Percentiles rank a stretch among this genome's conserved stretches.
These are phyloP conservation scores for Globisporangium middletonii DNA, from an alignment of 352 stramenopile genomes.

Conservation along the genomic window DNA sequence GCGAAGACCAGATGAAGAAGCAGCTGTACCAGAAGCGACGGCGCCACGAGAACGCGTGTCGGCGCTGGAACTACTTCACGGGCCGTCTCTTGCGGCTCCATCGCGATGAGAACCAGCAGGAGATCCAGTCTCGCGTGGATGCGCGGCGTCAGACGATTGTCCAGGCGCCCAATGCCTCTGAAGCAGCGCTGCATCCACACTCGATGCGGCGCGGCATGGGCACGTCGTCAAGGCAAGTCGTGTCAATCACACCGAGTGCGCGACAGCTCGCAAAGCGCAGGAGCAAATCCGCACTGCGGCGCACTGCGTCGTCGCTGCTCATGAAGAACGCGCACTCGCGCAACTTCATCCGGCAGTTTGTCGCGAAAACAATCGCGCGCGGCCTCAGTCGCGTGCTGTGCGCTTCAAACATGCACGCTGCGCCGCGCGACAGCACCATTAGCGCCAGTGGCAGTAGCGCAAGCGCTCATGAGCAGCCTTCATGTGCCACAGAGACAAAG, in stretches of 20 bases:
- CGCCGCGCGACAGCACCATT: neutral
- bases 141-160: slow-evolving; percentile 5
- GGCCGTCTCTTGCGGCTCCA: slow-evolving; percentile 19
- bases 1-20: slow-evolving; percentile 34
- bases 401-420: slow-evolving; percentile 22
- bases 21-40: slow-evolving; percentile 29
- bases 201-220: neutral
- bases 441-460: slow-evolving; percentile 3
- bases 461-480: neutral
- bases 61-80: slow-evolving; percentile 33
- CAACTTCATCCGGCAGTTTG: slow-evolving; percentile 25
- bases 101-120: slow-evolving; percentile 8
- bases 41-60: slow-evolving; percentile 22
- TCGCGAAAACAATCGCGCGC: slow-evolving; percentile 19
- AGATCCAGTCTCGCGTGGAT: slow-evolving; percentile 6
- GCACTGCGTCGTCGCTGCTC: slow-evolving; percentile 3
- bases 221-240: neutral
- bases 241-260: neutral
- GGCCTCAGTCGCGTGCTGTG: slow-evolving; percentile 31
- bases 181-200: no score
- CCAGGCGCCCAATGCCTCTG: neutral
- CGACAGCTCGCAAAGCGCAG: neutral
- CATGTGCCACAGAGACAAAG: neutral
- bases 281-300: neutral
- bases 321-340: slow-evolving; percentile 16